Evolutionary conservation across 257 asterid species (phyloP), one percentile per base, ranked within the genome.

Genomic region (Solanum neorickii): DNA sequence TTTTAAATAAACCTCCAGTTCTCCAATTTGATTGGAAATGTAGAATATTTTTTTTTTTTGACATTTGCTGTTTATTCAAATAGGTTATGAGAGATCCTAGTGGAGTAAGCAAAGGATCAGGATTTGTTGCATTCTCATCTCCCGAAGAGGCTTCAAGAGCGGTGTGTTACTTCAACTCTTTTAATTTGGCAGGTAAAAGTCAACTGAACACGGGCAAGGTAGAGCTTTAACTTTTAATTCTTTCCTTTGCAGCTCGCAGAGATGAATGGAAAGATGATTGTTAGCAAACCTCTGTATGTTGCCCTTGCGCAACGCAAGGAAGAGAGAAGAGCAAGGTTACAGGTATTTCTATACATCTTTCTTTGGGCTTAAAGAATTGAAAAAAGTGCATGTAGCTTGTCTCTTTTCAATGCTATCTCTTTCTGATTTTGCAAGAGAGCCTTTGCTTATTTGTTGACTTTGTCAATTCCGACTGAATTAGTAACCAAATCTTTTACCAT

Each of bases 231-330:
- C 7, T 83, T 41, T 13, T 87, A 27, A 41, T 68, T 56, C 7
- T 39, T 29, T 21, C 46, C 86, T n/a, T 86, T 76, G 68, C 86
- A 96, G 98, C 94, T 96, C 13, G 77, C 94, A 14, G 99, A 95
- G 86, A 94, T 96, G 98, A 94, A 93, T 87, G 98, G 98, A 49
- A 94, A 94, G 95, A 96, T 96, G 98, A 83, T 95, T 72, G 91
- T 86, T 84, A 87, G 92, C 93, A 96, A 96, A 86, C 99, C 99
- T 74, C 96, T 96, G 21, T 96, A 95, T 87, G 99, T 96, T 89
- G 98, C 99, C 56, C 93, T 92, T 92, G 99, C 99, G 80, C 98
- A 96, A 86, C 92, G 98, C 90, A 96, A 96, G 88, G 99, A 96
- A 89, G 99, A 95, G 88, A 94, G 99, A 89, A 91, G 96, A 90